phyloP scores from a whole-genome alignment of 371 early-diverging fungal species.

The Rhizopus arrhizus region DNA sequence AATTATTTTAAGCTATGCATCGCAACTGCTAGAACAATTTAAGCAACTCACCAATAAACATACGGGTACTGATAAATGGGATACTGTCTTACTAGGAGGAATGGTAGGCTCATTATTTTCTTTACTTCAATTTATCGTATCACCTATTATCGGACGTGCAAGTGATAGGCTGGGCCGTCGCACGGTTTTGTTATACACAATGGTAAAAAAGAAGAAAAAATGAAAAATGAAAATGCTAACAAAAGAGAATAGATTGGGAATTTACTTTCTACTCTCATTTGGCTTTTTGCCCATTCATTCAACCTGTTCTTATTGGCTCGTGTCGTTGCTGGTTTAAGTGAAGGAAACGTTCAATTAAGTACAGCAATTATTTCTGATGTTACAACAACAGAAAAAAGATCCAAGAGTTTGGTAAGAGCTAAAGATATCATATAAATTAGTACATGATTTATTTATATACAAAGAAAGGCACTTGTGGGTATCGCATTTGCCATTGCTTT shows the following conservation, averaged over 20 bases:
- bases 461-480: constrained; percentile 85
- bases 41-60: constrained; percentile 33
- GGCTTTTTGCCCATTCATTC: constrained; percentile 88
- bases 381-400: constrained; percentile 76
- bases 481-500: constrained; percentile 96
- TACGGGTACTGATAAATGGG: constrained; percentile 56
- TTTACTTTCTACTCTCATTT: constrained; percentile 78
- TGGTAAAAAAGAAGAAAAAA: constrained; percentile 54
- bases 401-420: constrained; percentile 66
- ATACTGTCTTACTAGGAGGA: constrained; percentile 94
- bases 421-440: background rate
- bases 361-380: constrained; percentile 95
- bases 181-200: constrained; percentile 80
- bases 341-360: constrained; percentile 96
- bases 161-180: constrained; percentile 88
- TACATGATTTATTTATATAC: background rate
- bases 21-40: constrained; percentile 41
- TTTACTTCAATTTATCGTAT: constrained; percentile 87
- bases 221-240: background rate
- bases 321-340: constrained; percentile 90
- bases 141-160: constrained; percentile 83
- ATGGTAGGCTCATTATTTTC: constrained; percentile 91
- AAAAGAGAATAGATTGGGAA: constrained; percentile 76
- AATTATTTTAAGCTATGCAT: constrained; percentile 37
- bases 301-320: constrained; percentile 83